Base-by-base conservation (phyloP, 352 stramenopile species). In the Phytopythium sindhum region DNA sequence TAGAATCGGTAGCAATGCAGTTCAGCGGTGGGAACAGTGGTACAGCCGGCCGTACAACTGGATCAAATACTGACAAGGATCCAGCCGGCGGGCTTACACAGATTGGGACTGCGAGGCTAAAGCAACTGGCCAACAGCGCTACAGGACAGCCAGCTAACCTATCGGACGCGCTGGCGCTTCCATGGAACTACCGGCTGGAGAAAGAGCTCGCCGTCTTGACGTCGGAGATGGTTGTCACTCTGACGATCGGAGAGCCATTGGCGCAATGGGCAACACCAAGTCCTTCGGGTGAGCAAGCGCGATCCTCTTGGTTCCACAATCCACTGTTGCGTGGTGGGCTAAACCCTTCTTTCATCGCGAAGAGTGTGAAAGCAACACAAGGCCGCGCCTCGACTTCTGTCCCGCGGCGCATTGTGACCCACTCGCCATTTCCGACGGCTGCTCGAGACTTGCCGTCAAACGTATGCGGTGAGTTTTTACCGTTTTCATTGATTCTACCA, bases 171-270 rank as follows among this genome's bases (percentile, higher is more conserved):
- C 67, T 81, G 33, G 53, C 55, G 2, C 57, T 91, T 0, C 81
- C 78, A 0, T 92, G 84, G 84, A 73, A 72, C 41, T 78, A 76
- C 29, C 63, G 79, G 51, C 62, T 93, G 0, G 76, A 93, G 57
- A 92, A 91, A 61, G 77, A 88, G 17, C 17, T 93, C 11, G 84
- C 73, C 12, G 66, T 81, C 15, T 63, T 93, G 1, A 56, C 70
- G 26, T 66, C 77, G 9, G 75, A 88, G 47, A 84, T 93, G 72
- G 69, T 68, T 0, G 52, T 88, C 23, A 92, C 84, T 12, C 60
- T 91, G 11, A 65, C 75, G 4, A 66, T 76, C 21, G 84, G 79
- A 0, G 70, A 90, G 24, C 68, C 70, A 0, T 65, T 67, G 15
- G 82, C 79, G 37, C 33, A 35, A 17, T 42, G 41, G 26, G 23